Percentiles rank a stretch among this genome's conserved stretches.
These are phyloP conservation scores for Takashimella koratensis DNA, from an alignment of 1,284 basidiomycete genomes.

Conservation along the genomic window DNA sequence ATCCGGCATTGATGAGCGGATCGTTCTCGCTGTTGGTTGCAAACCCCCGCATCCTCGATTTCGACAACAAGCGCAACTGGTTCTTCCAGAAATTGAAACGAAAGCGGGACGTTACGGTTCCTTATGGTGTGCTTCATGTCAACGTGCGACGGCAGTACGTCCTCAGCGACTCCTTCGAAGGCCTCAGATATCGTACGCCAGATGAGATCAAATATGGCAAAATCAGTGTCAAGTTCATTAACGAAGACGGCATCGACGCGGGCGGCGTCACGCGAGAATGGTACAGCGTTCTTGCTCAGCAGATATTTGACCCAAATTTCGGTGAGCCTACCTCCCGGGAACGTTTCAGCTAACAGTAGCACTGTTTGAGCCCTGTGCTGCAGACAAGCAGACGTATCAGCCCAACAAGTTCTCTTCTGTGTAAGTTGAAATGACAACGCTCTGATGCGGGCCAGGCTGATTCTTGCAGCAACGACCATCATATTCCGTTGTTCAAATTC, in stretches of 20 bases:
- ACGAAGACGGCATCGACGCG: constrained; percentile 97
- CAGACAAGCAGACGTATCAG: constrained; percentile 90
- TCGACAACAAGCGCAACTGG: constrained; percentile 99
- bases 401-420: constrained; percentile 93
- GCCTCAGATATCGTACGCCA: constrained; percentile 82
- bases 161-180: constrained; percentile 95
- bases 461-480: constrained; percentile 68
- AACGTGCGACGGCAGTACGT: constrained; percentile 90
- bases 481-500: constrained; percentile 97
- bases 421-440: constrained; percentile 25
- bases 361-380: constrained; percentile 94
- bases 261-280: constrained; percentile 97
- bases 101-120: constrained; percentile 68
- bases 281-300: constrained; percentile 95
- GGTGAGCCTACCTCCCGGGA: constrained; percentile 21
- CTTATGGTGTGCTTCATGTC: constrained; percentile 74
- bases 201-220: constrained; percentile 99
- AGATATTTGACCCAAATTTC: constrained; percentile 99
- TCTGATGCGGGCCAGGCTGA: constrained; percentile 15
- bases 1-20: constrained; percentile 95
- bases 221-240: constrained; percentile 92
- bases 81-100: constrained; percentile 95
- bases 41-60: constrained; percentile 95
- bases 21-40: constrained; percentile 95
- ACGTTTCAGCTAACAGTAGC: constrained; percentile 14